Percentiles rank a stretch among this genome's conserved stretches.
Conservation (phyloP, 176 grass and related monocot genomes). For the Hyparrhenia diplandra region DNA sequence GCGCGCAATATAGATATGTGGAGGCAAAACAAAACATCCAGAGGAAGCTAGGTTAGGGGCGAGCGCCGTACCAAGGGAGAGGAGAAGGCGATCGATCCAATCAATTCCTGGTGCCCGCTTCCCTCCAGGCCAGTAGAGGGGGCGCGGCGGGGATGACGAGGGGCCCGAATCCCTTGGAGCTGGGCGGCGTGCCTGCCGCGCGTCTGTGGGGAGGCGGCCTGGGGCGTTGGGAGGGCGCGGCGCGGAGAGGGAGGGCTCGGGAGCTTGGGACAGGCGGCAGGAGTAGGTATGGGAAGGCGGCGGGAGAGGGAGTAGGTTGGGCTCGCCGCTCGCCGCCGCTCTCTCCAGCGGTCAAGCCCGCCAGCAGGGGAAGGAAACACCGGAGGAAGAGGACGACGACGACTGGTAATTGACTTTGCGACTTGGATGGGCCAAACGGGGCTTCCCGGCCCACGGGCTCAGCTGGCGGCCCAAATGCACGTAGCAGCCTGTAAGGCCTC, state of each 20-base stretch:
- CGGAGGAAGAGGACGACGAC: too few relatives aligned
- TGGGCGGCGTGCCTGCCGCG: not conserved
- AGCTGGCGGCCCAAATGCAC: too few relatives aligned
- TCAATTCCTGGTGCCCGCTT: not conserved
- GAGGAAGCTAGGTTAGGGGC: not conserved
- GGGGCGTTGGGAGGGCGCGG: not conserved
- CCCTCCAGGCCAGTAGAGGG: not conserved
- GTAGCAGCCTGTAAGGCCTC: too few relatives aligned
- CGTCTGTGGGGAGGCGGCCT: not conserved
- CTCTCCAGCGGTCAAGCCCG: too few relatives aligned
- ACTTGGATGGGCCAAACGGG: too few relatives aligned
- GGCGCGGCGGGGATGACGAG: not conserved
- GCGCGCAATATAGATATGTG: too few relatives aligned
- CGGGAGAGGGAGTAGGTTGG: too few relatives aligned
- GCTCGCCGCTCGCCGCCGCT: too few relatives aligned
- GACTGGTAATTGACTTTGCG: too few relatives aligned
- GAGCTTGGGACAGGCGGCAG: not conserved
- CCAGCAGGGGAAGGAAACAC: not conserved
- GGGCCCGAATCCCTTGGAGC: not conserved
- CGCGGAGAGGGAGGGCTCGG: not conserved
- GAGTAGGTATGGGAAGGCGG: not conserved
- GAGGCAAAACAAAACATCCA: not conserved
- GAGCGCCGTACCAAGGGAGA: not conserved
- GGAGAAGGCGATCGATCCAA: not conserved
- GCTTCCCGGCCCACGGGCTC: too few relatives aligned